phyloP scores from a whole-genome alignment of 306 rosid genomes.

The Canavalia ensiformis region DNA sequence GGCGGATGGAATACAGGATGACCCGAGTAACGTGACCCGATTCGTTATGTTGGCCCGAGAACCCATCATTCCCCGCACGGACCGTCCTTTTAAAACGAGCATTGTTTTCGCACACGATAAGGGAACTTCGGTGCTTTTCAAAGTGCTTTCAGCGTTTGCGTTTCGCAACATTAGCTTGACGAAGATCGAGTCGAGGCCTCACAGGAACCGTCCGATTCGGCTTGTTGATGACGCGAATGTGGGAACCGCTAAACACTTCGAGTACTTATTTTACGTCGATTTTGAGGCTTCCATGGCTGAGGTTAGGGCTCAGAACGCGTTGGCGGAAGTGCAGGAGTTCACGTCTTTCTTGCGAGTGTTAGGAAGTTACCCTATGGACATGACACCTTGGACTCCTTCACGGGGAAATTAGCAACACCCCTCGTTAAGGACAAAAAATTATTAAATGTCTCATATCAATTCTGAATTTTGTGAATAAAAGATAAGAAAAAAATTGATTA shows the following conservation, averaged over 20 bases:
- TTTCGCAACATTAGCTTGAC: slow-evolving; percentile 90
- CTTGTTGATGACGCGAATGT: slow-evolving; percentile 83
- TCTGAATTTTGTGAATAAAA: slow-evolving; percentile 42
- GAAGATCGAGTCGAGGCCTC: slow-evolving; percentile 95
- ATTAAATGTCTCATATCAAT: slow-evolving; percentile 16
- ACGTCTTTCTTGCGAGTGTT: slow-evolving; percentile 91
- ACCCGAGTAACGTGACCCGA: slow-evolving; percentile 89
- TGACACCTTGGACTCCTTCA: slow-evolving; percentile 92
- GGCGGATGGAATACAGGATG: slow-evolving; percentile 93
- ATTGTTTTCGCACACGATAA: slow-evolving; percentile 95
- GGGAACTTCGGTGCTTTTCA: slow-evolving; percentile 93
- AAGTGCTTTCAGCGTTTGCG: slow-evolving; percentile 90
- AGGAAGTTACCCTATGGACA: slow-evolving; percentile 97
- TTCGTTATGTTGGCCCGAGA: slow-evolving; percentile 96
- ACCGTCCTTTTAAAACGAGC: slow-evolving; percentile 92
- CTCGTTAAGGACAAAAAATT: background rate
- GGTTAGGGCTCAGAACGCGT: slow-evolving; percentile 86
- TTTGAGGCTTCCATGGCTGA: slow-evolving; percentile 99
- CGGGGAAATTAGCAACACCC: slow-evolving; percentile 46
- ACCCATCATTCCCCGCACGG: slow-evolving; percentile 89
- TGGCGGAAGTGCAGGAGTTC: slow-evolving; percentile 97
- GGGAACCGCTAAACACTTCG: slow-evolving; percentile 97
- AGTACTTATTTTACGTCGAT: slow-evolving; percentile 90
- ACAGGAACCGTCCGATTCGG: slow-evolving; percentile 90
- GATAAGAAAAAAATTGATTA: slow-evolving; percentile 14